Conservation (phyloP, 129 eudicot species). For the Ambrosia artemisiifolia region DNA sequence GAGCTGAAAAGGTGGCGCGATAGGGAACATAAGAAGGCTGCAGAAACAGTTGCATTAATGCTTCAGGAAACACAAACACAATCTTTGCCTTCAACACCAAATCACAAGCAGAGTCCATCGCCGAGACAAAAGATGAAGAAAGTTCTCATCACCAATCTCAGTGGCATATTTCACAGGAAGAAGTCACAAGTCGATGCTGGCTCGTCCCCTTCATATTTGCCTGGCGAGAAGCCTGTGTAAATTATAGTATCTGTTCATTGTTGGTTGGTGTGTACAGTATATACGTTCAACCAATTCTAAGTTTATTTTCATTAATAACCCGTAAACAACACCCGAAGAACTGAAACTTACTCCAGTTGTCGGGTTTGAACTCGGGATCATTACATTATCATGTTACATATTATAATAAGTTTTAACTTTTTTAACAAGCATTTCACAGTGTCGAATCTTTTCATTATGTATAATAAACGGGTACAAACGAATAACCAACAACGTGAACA, state of each 20-base stretch:
- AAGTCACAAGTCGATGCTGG: slow-evolving; percentile 58
- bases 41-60: slow-evolving; percentile 69
- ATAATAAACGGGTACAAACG: neutral
- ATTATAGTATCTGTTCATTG: slow-evolving; percentile 12
- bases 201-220: slow-evolving; percentile 65
- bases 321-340: neutral
- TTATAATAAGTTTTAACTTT: neutral
- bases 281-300: slow-evolving; percentile 25
- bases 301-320: slow-evolving; percentile 8
- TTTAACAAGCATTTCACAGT: neutral
- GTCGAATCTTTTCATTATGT: neutral
- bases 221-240: slow-evolving; percentile 63
- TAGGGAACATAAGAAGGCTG: slow-evolving; percentile 85
- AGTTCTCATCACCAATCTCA: slow-evolving; percentile 53
- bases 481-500: neutral
- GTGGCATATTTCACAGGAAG: slow-evolving; percentile 72
- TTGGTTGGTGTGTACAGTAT: slow-evolving; percentile 34
- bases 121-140: slow-evolving; percentile 73
- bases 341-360: neutral
- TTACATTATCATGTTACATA: neutral
- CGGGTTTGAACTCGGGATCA: slow-evolving; percentile 19
- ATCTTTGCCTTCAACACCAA: slow-evolving; percentile 33
- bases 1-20: slow-evolving; percentile 87
- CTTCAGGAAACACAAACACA: slow-evolving; percentile 53
- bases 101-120: slow-evolving; percentile 32